Conservation (phyloP, 345 rosid species). For the Eucalyptus marginata region DNA sequence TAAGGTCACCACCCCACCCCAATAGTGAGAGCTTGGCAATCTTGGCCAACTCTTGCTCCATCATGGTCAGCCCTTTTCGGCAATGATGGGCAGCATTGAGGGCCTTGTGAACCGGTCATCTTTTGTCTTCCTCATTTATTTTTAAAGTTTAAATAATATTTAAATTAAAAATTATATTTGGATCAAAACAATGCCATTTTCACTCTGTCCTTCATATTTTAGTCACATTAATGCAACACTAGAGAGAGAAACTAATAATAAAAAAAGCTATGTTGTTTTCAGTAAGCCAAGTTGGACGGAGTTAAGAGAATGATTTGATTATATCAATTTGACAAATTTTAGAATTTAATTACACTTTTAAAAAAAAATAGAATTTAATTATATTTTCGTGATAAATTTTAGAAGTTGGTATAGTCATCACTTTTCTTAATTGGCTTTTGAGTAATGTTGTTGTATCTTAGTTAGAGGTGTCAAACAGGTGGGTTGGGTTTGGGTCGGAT, state of each 20-base stretch:
- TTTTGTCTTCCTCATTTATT: background rate
- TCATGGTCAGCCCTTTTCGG: fast-evolving
- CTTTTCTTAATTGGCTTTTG: too few relatives aligned
- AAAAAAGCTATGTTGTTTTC: fast-evolving
- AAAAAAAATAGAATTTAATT: too few relatives aligned
- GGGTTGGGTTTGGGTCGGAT: too few relatives aligned
- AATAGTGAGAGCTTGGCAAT: background rate
- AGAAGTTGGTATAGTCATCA: fast-evolving
- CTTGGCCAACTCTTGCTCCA: too few relatives aligned
- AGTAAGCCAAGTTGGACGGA: fast-evolving
- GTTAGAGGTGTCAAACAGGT: too few relatives aligned
- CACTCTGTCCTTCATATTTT: fast-evolving
- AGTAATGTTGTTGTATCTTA: background rate
- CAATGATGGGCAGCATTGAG: fast-evolving
- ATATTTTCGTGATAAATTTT: fast-evolving
- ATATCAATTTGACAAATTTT: background rate
- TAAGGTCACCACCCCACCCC: background rate
- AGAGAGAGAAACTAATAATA: too few relatives aligned
- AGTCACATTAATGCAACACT: fast-evolving
- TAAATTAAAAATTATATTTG: too few relatives aligned
- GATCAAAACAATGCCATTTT: fast-evolving
- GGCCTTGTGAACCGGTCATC: fast-evolving
- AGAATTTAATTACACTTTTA: background rate
- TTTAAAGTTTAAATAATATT: too few relatives aligned
- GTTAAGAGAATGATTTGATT: background rate